phyloP scores from a whole-genome alignment of 148 eudicot species.

The Pouteria glomerata region DNA sequence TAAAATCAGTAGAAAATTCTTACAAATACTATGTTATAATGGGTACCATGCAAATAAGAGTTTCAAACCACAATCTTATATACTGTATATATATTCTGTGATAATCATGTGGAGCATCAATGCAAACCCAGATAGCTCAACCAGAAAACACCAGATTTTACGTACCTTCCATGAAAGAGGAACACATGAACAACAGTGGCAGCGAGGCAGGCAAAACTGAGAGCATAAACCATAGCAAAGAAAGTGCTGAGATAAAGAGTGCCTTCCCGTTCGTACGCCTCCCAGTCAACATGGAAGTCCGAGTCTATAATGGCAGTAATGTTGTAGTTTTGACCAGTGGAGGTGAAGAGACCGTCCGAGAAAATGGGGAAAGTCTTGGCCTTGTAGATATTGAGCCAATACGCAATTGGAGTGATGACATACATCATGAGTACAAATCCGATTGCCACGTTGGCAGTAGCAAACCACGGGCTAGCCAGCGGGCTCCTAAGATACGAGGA shows the following conservation, averaged over 20 bases:
- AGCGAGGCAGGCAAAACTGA: constrained; percentile 55
- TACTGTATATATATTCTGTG: too few species aligned
- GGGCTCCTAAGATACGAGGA: constrained; percentile 80
- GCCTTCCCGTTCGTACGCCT: constrained; percentile 48
- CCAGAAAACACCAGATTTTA: constrained; percentile 8
- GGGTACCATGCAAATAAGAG: neutral
- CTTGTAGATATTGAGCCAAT: constrained; percentile 54
- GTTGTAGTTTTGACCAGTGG: constrained; percentile 53
- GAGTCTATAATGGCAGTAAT: constrained; percentile 57
- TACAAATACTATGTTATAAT: neutral
- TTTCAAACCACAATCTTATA: neutral
- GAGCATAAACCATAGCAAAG: constrained; percentile 46
- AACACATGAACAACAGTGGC: constrained; percentile 65
- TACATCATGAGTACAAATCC: constrained; percentile 66
- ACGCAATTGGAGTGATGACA: constrained; percentile 53
- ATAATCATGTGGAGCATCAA: neutral
- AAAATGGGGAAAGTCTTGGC: constrained; percentile 80
- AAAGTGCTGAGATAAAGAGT: constrained; percentile 49
- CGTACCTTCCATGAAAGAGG: constrained; percentile 73
- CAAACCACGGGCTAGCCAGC: constrained; percentile 97
- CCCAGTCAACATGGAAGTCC: constrained; percentile 39
- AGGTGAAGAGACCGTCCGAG: constrained; percentile 60
- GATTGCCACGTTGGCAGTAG: constrained; percentile 73
- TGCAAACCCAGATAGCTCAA: too few species aligned
- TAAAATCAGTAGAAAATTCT: neutral